phyloP scores from a whole-genome alignment of 345 rosid genomes.

The Aegle marmelos region DNA sequence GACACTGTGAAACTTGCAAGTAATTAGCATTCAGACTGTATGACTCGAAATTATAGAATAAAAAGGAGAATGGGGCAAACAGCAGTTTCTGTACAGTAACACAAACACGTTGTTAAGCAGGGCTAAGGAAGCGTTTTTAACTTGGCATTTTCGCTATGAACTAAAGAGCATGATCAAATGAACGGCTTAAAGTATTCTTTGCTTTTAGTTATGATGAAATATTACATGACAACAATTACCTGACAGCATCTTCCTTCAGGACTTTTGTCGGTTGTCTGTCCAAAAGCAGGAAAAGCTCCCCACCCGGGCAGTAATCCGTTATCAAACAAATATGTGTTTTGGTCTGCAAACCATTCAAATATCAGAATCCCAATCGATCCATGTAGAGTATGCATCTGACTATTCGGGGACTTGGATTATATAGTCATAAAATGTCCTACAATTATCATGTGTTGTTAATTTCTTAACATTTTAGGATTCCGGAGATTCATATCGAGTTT shows the following conservation, averaged over 20 bases:
- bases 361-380: slow-evolving; percentile 12
- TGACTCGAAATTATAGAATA: not conserved
- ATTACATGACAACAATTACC: slow-evolving; percentile 30
- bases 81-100: too few species aligned
- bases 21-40: not conserved
- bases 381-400: not conserved
- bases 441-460: not conserved
- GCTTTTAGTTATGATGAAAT: not conserved
- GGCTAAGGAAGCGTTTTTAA: not conserved
- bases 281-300: slow-evolving; percentile 89
- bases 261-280: slow-evolving; percentile 82
- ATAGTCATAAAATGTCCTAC: not conserved
- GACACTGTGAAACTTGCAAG: not conserved
- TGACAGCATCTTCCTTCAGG: slow-evolving; percentile 89
- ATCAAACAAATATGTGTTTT: slow-evolving; percentile 92
- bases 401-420: not conserved
- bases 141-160: not conserved
- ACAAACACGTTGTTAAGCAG: not conserved
- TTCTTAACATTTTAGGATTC: not conserved
- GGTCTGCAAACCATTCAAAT: slow-evolving; percentile 52
- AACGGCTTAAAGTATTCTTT: not conserved
- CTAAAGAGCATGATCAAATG: not conserved
- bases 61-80: too few species aligned
- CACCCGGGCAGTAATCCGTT: slow-evolving; percentile 93
- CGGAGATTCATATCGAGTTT: not conserved